These are phyloP conservation scores for Plenodomus lindquistii DNA, from an alignment of 2,329 filamentous ascomycete species.

Conservation along the genomic window DNA sequence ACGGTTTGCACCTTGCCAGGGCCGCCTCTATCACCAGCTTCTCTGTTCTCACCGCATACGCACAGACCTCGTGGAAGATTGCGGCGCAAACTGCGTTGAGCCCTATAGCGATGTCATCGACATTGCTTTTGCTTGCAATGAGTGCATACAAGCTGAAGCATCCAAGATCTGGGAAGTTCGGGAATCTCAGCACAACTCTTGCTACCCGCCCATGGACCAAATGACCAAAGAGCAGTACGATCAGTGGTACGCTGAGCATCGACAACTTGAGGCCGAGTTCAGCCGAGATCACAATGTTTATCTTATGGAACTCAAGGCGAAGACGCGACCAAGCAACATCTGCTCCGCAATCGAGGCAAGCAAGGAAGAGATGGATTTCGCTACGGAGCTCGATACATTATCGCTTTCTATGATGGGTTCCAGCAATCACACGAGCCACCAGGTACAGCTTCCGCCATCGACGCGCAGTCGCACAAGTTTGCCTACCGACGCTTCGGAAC, in stretches of 20 bases:
- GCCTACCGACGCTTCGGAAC: constrained; percentile 39
- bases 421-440: constrained; percentile 12
- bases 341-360: constrained; percentile 35
- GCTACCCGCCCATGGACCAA: constrained; percentile 30
- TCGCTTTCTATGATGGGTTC: constrained; percentile 35
- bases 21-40: constrained; percentile 42
- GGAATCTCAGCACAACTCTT: constrained; percentile 30
- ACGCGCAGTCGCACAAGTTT: constrained; percentile 27
- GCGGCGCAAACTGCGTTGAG: constrained; percentile 41
- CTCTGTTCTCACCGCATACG: constrained; percentile 41
- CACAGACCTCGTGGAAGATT: constrained; percentile 42
- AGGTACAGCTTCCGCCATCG: constrained; percentile 8
- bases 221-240: constrained; percentile 41
- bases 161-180: constrained; percentile 33
- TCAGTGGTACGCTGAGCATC: constrained; percentile 35
- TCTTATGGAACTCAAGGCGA: constrained; percentile 28
- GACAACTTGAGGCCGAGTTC: constrained; percentile 33
- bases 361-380: constrained; percentile 37
- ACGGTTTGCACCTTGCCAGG: constrained; percentile 39
- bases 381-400: constrained; percentile 35
- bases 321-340: constrained; percentile 33
- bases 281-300: constrained; percentile 30
- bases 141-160: constrained; percentile 36
- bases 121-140: constrained; percentile 37
- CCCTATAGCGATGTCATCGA: constrained; percentile 21